Evolutionary conservation across 805 yeast genomes (phyloP).

Genomic region (Yamadazyma takamatsuzukensis): DNA sequence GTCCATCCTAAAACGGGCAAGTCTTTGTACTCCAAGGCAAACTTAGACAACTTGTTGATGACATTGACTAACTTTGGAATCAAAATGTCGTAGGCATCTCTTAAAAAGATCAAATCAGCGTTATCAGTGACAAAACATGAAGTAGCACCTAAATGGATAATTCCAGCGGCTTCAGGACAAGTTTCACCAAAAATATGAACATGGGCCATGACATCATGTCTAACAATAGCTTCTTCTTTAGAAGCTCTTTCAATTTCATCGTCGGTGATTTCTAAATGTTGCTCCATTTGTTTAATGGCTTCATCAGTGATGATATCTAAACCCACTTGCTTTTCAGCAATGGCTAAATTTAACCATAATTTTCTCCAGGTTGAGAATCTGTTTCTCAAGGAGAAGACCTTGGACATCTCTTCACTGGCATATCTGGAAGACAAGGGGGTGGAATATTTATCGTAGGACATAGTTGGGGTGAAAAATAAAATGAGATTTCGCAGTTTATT

Average conservation of each 20-base stretch:
- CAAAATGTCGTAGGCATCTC: constrained; percentile 91
- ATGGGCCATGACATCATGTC: constrained; percentile 99
- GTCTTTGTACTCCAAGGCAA: constrained; percentile 90
- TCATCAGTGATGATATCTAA: constrained; percentile 80
- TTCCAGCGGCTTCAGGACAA: constrained; percentile 96
- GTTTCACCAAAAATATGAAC: constrained; percentile 92
- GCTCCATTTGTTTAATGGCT: constrained; percentile 82
- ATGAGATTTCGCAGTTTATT: not conserved
- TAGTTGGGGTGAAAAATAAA: constrained; percentile 9
- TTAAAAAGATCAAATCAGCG: constrained; percentile 92
- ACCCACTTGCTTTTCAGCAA: constrained; percentile 92
- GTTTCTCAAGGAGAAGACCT: constrained; percentile 85
- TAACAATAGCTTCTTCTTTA: constrained; percentile 92
- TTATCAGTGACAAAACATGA: constrained; percentile 97
- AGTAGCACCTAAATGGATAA: constrained; percentile 97
- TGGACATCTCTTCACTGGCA: constrained; percentile 97
- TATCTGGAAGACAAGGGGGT: constrained; percentile 96
- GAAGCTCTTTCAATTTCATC: constrained; percentile 88
- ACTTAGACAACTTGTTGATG: constrained; percentile 81
- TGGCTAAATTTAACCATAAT: constrained; percentile 91
- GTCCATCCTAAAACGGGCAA: constrained; percentile 98
- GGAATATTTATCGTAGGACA: constrained; percentile 68
- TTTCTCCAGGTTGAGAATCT: constrained; percentile 98
- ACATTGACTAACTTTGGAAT: constrained; percentile 96
- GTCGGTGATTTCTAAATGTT: constrained; percentile 79